Evolutionary conservation across 2,329 filamentous ascomycete species (phyloP).

Genomic region (Fusarium coffeatum): DNA sequence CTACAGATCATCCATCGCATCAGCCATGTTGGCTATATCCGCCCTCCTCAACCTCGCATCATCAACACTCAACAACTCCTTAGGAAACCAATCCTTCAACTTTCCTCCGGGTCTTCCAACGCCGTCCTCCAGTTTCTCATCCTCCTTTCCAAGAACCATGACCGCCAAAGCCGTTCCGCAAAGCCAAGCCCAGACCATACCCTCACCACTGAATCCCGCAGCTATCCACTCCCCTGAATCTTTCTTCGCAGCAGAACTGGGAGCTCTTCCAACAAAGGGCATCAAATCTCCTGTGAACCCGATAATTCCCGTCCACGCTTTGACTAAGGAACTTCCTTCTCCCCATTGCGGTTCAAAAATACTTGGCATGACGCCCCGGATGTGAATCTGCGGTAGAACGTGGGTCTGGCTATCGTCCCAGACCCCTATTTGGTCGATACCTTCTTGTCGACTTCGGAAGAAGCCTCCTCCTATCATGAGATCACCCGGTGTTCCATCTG

Average conservation of each 20-base stretch:
- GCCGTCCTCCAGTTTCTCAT: slow-evolving; percentile 44
- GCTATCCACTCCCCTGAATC: slow-evolving; percentile 61
- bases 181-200: slow-evolving; percentile 66
- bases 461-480: slow-evolving; percentile 68
- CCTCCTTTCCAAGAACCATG: slow-evolving; percentile 58
- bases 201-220: slow-evolving; percentile 63
- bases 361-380: slow-evolving; percentile 56
- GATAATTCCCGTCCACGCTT: slow-evolving; percentile 63
- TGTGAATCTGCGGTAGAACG: slow-evolving; percentile 53
- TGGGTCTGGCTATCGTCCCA: slow-evolving; percentile 59
- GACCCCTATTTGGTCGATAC: slow-evolving; percentile 59
- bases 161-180: slow-evolving; percentile 60
- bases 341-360: slow-evolving; percentile 57
- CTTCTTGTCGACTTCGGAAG: slow-evolving; percentile 55
- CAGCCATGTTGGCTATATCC: slow-evolving; percentile 51
- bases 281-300: slow-evolving; percentile 60
- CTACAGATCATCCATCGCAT: slow-evolving; percentile 3
- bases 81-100: slow-evolving; percentile 56
- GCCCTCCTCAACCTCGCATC: slow-evolving; percentile 52
- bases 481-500: slow-evolving; percentile 53
- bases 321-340: slow-evolving; percentile 48
- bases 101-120: slow-evolving; percentile 53
- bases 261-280: slow-evolving; percentile 62
- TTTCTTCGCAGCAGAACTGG: slow-evolving; percentile 43
- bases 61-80: slow-evolving; percentile 50